Base-by-base conservation (phyloP, 108 stramenopile species). In the Skeletonema grethae region DNA sequence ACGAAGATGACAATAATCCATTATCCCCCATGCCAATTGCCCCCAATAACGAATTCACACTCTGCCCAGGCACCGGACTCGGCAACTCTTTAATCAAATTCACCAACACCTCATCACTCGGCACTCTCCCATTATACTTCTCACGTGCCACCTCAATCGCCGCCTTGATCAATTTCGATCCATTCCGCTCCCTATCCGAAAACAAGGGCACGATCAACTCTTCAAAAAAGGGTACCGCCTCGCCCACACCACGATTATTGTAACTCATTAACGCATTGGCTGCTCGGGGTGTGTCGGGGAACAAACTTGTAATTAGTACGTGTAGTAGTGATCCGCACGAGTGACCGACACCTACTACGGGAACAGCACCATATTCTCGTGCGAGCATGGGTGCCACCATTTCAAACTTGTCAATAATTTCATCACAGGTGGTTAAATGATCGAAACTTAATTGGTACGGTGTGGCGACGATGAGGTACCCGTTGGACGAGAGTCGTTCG, bases 301-400 rank as follows among this genome's bases (percentile, higher is more conserved):
- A 96, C 7, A 96, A 69, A 41, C 81, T 88, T 13, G 92, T 95
- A 58, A 97, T 95, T 31, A 97, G 77, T 60, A 96, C 70, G 45
- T 97, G 97, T 58, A 97, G 76, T 53, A 97, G 70, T 18, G 96
- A 86, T 8, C 97, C 97, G 55, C 87, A 90, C 5, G 87, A 88
- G 83, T 97, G 97, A 12, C 97, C 97, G 16, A 97, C 81, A 12
- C 97, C 96, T 25, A 97, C 88, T 8, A 96, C 97, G 8, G 96
- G 97, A 8, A 96, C 70, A 8, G 93, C 91, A 8, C 97, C 97
- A 63, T 96, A 97, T 69, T 89, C 80, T 50, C 32, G 55, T 9
- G 90, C 90, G 32, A 92, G 46, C 16, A 82, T 75, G 34, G 88
- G 86, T n/a, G 92, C 92, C 30, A 91, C 78, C n/a, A 57, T 62